Base-by-base conservation (phyloP, 768 basidiomycete species). In the Terana coerulea region DNA sequence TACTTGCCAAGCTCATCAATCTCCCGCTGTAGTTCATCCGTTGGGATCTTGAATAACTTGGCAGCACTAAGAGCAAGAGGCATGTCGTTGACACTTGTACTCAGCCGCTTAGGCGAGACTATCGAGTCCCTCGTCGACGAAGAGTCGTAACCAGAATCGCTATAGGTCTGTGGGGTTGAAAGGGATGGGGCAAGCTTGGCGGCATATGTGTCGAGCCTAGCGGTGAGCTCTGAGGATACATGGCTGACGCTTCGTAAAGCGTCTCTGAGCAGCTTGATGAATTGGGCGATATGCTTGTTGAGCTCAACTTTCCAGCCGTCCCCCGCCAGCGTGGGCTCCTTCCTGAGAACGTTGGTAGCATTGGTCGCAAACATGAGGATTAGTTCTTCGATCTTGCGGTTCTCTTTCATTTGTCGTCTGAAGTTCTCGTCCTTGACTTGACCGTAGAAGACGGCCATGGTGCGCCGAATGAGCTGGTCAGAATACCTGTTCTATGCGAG, bases 331-430 rank as follows among this genome's bases (percentile, higher is more conserved):
- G 88, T 78, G 0, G 89, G 89, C 58, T 95, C 92, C 69, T 97
- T 97, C 78, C 86, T 88, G 53, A 98, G 77, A 8, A 91, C 82
- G 24, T 81, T 78, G 2, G 91, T 92, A 3, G 95, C 90, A 47
- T 92, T 85, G 1, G 94, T 90, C 10, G 95, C 95, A 62, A 98
- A 98, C 78, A 90, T 89, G 46, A 99, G 76, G 53, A 99, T 95
- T 49, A 99, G 85, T 57, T 98, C 94, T 70, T 99, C 97, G 33
- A 98, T 91, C 72, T 95, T 97, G 40, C 97, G 80, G 66, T 91
- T 95, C 67, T 98, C 95, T 69, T 92, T 91, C 83, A 98, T 88
- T 61, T 94, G 89, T 30, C 82, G 79, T 51, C 88, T 84, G 74
- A 97, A 95, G 33, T 75, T 77, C 24, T 91, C 88, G 52, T 89